These are phyloP conservation scores for Lactarius quietus DNA, from an alignment of 768 basidiomycete genomes.

Conservation along the genomic window DNA sequence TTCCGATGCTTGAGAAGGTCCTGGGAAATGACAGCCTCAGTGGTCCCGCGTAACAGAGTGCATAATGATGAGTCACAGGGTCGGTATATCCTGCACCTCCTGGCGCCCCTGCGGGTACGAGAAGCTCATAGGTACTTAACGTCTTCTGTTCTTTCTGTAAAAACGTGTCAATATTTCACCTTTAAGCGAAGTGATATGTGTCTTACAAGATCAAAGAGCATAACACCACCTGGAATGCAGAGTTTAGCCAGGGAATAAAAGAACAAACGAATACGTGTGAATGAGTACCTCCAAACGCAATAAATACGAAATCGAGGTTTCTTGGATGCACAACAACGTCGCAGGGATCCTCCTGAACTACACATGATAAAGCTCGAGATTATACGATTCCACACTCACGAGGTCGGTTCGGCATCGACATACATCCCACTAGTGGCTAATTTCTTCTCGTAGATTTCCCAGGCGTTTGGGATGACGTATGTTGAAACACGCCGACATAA, in stretches of 20 bases:
- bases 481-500: conserved; percentile 60
- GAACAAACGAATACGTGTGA: background rate
- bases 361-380: conserved; percentile 6
- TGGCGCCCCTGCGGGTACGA: conserved; percentile 75
- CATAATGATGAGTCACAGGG: conserved; percentile 39
- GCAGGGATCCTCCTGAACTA: conserved; percentile 36
- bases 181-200: background rate
- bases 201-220: conserved; percentile 56
- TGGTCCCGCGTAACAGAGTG: background rate
- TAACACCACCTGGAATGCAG: conserved; percentile 50
- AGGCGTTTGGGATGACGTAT: conserved; percentile 70
- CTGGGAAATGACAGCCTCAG: conserved; percentile 34
- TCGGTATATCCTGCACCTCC: conserved; percentile 65
- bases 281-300: conserved; percentile 68
- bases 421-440: conserved; percentile 40
- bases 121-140: conserved; percentile 61
- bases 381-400: conserved; percentile 34
- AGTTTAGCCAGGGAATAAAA: background rate
- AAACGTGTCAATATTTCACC: background rate
- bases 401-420: conserved; percentile 33
- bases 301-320: conserved; percentile 65
- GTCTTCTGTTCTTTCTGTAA: conserved; percentile 48
- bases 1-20: conserved; percentile 67
- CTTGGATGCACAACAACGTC: conserved; percentile 68
- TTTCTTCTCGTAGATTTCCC: conserved; percentile 67